Evolutionary conservation across 768 basidiomycete genomes (phyloP).

Genomic region (Hygrophorus russula): DNA sequence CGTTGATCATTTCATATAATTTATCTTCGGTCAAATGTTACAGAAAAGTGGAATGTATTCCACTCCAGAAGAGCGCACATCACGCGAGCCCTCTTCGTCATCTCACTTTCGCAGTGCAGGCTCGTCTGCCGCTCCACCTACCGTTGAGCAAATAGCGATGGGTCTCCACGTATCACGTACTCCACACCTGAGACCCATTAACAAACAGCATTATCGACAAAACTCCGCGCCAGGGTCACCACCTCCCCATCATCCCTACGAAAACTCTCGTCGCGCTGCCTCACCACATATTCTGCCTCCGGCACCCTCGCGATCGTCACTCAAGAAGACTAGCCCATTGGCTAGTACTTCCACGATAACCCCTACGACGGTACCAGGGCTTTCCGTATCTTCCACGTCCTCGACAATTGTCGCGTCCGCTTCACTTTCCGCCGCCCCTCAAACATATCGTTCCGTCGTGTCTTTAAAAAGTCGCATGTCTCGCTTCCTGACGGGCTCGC

Average conservation of each 20-base stretch:
- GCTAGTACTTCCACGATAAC: slow-evolving; percentile 28
- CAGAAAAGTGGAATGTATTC: slow-evolving; percentile 27
- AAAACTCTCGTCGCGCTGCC: slow-evolving; percentile 7
- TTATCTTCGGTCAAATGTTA: not conserved
- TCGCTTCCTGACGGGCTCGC: slow-evolving; percentile 34
- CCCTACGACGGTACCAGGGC: slow-evolving; percentile 19
- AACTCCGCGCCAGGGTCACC: slow-evolving; percentile 9
- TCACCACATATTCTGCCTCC: slow-evolving; percentile 12
- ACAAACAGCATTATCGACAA: not conserved
- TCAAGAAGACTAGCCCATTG: slow-evolving; percentile 41
- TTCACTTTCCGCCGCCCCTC: slow-evolving; percentile 18
- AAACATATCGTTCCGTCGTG: slow-evolving; percentile 9
- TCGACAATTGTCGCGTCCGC: slow-evolving; percentile 38
- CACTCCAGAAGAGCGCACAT: slow-evolving; percentile 26
- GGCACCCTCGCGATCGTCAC: slow-evolving; percentile 13
- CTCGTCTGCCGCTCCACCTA: slow-evolving; percentile 37
- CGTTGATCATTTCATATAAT: not conserved
- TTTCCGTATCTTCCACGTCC: slow-evolving; percentile 33
- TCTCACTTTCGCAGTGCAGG: slow-evolving; percentile 28
- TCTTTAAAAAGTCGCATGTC: slow-evolving; percentile 9
- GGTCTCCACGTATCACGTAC: slow-evolving; percentile 69
- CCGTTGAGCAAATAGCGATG: slow-evolving; percentile 72
- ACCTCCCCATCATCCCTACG: slow-evolving; percentile 4
- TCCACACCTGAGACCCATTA: slow-evolving; percentile 42
- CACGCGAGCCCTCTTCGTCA: slow-evolving; percentile 10